Conservation (phyloP, 805 yeast genomes). For the Schwanniomyces pseudopolymorphus region DNA sequence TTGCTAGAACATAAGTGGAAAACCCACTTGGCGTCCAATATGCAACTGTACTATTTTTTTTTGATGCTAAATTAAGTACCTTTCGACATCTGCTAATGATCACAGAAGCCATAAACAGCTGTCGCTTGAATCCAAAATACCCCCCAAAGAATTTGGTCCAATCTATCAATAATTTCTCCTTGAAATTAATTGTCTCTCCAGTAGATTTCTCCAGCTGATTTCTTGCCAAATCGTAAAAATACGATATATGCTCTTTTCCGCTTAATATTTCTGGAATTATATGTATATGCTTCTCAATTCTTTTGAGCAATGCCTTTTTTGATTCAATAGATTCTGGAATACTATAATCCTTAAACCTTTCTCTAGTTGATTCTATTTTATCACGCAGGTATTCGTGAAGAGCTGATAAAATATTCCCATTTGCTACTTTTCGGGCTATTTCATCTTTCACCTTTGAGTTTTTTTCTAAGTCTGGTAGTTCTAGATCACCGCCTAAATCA, state of each 20-base stretch:
- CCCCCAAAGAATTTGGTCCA: constrained; percentile 54
- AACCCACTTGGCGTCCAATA: constrained; percentile 66
- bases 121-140: constrained; percentile 60
- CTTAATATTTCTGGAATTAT: constrained; percentile 41
- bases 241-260: constrained; percentile 43
- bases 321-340: constrained; percentile 28
- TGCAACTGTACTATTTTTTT: constrained; percentile 44
- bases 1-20: constrained; percentile 57
- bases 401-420: constrained; percentile 13
- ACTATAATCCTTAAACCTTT: constrained; percentile 11
- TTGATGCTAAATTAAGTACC: constrained; percentile 23
- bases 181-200: constrained; percentile 43
- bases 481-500: neutral
- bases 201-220: constrained; percentile 35
- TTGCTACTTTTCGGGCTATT: neutral
- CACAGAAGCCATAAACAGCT: constrained; percentile 46
- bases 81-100: constrained; percentile 34
- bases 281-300: constrained; percentile 26
- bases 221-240: constrained; percentile 52
- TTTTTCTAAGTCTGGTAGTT: neutral
- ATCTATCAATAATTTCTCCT: constrained; percentile 47
- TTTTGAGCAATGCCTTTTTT: constrained; percentile 24
- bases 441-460: neutral
- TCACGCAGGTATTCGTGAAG: constrained; percentile 12
- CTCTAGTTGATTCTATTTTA: constrained; percentile 11